A percentile compares a stretch with the other conserved stretches of the same genome.
These are phyloP conservation scores for Talinum fruticosum DNA, from an alignment of 148 eudicot species.

Conservation along the genomic window DNA sequence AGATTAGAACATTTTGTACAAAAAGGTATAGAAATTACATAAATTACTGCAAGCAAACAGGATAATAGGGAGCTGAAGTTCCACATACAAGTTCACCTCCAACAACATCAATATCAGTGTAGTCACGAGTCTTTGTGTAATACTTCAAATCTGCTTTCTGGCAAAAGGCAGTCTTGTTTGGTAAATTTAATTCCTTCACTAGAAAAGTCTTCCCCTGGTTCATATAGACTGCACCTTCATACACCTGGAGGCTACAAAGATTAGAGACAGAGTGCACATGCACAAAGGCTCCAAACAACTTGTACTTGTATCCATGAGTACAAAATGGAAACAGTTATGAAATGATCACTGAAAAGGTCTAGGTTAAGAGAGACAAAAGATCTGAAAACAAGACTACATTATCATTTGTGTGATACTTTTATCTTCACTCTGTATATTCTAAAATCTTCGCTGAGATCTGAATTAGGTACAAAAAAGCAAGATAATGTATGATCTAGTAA, in stretches of 20 bases:
- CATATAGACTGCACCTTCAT: conserved; percentile 95
- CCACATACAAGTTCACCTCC: conserved; percentile 74
- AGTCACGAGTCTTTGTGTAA: conserved; percentile 90
- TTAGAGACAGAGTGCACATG: neutral
- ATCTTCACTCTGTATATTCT: neutral
- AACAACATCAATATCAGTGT: conserved; percentile 75
- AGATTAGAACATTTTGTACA: too few relatives aligned
- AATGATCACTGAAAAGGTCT: conserved; percentile 19
- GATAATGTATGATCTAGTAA: neutral
- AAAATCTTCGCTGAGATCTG: neutral
- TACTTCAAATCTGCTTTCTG: conserved; percentile 83
- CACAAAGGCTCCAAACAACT: neutral
- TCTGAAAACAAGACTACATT: neutral
- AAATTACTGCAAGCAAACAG: neutral
- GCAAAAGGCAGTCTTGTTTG: conserved; percentile 74
- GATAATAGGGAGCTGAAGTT: conserved; percentile 2
- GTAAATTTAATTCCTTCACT: conserved; percentile 62
- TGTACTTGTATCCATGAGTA: conserved; percentile 3
- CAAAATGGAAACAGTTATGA: conserved; percentile 3
- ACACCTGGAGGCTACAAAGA: conserved; percentile 47
- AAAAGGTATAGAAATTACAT: neutral
- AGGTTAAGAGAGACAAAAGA: neutral
- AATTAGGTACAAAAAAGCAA: neutral
- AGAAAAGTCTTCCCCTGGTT: conserved; percentile 89
- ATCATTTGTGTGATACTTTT: neutral